Base-by-base conservation (phyloP, 208 protist species). In the Sergeia podlipaevii region DNA sequence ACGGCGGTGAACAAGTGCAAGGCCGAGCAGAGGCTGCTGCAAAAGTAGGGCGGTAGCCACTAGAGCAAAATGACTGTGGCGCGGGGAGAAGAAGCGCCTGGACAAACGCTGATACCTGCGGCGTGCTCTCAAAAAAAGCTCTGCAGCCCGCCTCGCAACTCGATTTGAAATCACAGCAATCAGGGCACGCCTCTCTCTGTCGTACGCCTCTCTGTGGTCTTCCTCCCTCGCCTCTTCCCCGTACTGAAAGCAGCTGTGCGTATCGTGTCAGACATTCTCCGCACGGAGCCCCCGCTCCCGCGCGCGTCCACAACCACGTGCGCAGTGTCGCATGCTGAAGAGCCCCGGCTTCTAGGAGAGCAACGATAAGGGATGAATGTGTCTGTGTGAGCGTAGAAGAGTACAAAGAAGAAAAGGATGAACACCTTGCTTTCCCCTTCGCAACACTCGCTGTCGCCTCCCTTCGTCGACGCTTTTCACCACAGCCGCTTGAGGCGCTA, bases 281-380 rank as follows among this genome's bases (percentile, higher is more conserved):
- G n/a, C n/a, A n/a, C n/a, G n/a, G n/a, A n/a, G n/a, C n/a, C n/a
- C n/a, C n/a, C n/a, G 41, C 65, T 2, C 56, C 65, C 13, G 58
- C 56, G 20, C 50, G 49, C 27, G 38, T 23, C 58, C 65, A 72
- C 13, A 72, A 47, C 65, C 65, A 72, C 26, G 28, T 18, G 5
- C 33, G 47, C 51, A 72, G 56, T 13, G 57, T 11, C 43, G 11
- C 33, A 23, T 49, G 58, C 39, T 4, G 30, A 17, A 29, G 21
- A 10, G 41, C 15, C 6, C 24, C 42, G 21, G 3, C n/a, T 28
- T 32, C 4, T n/a, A 11, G 21, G 26, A 45, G 17, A 5, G 39
- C 17, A 15, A 45, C 36, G 7, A 18, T 10, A 18, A 20, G 17
- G 29, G n/a, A 13, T n/a, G 41, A 36, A 10, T 7, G 28, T 27